Evolutionary conservation across 2,329 filamentous ascomycete species (phyloP).

Genomic region (Eutypa lata): DNA sequence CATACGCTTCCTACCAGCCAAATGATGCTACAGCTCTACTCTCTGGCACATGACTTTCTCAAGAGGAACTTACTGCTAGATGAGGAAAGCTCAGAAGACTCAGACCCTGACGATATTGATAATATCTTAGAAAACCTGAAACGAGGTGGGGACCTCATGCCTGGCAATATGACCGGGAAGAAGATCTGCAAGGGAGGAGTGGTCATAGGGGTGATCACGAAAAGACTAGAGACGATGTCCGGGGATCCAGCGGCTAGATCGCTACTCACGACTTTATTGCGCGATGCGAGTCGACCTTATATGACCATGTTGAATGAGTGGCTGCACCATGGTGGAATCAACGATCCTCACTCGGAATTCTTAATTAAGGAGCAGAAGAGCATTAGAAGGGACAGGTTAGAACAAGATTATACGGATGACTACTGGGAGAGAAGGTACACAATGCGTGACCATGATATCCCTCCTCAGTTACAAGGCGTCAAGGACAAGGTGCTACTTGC

Average conservation of each 20-base stretch:
- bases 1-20: conserved; percentile 88
- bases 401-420: conserved; percentile 97
- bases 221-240: conserved; percentile 82
- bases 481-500: conserved; percentile 93
- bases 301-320: conserved; percentile 99
- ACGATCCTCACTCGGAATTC: conserved; percentile 91
- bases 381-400: conserved; percentile 83
- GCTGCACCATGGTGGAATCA: conserved; percentile 93
- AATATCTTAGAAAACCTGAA: conserved; percentile 87
- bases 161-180: conserved; percentile 76
- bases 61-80: conserved; percentile 86
- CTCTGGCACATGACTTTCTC: conserved; percentile 80
- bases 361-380: conserved; percentile 94
- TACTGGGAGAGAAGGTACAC: conserved; percentile 99
- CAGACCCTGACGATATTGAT: conserved; percentile 80
- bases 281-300: conserved; percentile 89
- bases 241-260: conserved; percentile 86
- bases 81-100: conserved; percentile 68
- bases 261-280: conserved; percentile 75
- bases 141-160: conserved; percentile 78
- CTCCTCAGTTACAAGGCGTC: conserved; percentile 84
- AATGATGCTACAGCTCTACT: conserved; percentile 88
- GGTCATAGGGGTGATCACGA: conserved; percentile 84
- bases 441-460: conserved; percentile 84
- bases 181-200: conserved; percentile 97